Percentiles rank a stretch among this genome's conserved stretches.
These are phyloP conservation scores for Gossypium lobatum DNA, from an alignment of 441 rosid genomes.

Conservation along the genomic window DNA sequence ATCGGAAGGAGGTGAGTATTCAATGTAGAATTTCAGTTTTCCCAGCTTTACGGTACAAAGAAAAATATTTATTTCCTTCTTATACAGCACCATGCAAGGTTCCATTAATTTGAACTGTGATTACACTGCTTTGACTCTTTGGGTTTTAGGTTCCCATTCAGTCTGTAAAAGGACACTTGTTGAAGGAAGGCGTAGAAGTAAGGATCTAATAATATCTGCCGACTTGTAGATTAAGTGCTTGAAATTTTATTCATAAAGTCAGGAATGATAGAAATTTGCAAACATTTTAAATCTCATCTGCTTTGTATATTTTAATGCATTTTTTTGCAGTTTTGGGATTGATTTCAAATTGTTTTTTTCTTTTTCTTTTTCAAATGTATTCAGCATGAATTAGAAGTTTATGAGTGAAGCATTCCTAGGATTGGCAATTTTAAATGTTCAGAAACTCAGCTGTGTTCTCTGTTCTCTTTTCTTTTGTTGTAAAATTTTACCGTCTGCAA, in stretches of 20 bases:
- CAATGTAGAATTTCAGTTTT: neutral
- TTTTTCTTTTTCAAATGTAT: neutral
- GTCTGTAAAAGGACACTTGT: constrained; percentile 69
- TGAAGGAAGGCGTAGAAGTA: constrained; percentile 62
- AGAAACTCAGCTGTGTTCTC: no score
- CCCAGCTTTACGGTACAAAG: neutral
- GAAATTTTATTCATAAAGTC: neutral
- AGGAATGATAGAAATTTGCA: neutral
- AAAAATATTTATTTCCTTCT: neutral
- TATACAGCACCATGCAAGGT: neutral
- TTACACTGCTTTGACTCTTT: constrained; percentile 1
- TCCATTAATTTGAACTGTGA: neutral
- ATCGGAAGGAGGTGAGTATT: constrained; percentile 72
- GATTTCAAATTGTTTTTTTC: neutral
- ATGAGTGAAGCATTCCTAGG: neutral
- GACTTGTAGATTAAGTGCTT: neutral
- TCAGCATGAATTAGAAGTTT: neutral
- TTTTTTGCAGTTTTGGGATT: neutral
- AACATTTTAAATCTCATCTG: neutral
- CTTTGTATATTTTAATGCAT: neutral
- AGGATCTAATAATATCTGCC: constrained; percentile 32
- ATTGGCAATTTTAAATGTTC: neutral
- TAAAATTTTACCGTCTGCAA: no score
- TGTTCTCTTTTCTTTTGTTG: no score
- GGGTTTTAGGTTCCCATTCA: constrained; percentile 70